Evolutionary conservation across 2,329 filamentous ascomycete genomes (phyloP), one percentile per base, ranked within the genome.

Genomic region (Penicillium verrucosum): DNA sequence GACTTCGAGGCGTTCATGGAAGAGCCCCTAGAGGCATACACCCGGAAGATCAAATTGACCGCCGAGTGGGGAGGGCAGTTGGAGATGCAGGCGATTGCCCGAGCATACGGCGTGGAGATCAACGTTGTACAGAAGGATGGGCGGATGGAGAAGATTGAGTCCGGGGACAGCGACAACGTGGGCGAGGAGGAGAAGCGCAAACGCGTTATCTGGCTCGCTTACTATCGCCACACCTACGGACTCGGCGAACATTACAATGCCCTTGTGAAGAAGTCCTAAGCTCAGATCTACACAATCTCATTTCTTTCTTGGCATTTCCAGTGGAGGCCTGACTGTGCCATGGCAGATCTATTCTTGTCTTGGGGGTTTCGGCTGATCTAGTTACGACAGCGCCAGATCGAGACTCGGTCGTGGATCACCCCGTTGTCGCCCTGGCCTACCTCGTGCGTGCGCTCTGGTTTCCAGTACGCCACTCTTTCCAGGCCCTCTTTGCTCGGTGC

Each of bases 211-310:
- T 97, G 94, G 93, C 74, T 99, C 74, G 93, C 92, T 36, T 99
- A 97, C 75, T 97, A 97, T 75, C 83, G 89, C 67, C 92, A 97
- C 77, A 90, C 90, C 47, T 97, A 95, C 73, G 93, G 93, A 1
- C 78, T 99, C 48, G 94, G 94, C 12, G 94, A 97, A 78, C 94
- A 99, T 77, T 99, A 99, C 76, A 99, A 99, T 72, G 96, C 92
- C 51, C 75, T 99, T 71, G 75, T 84, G 65, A 83, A 79, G 68
- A 71, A 71, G 47, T 56, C 61, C 36, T 71, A 66, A 66, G 51
- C 12, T 23, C n/a, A 30, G 29, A 36, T 12, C 43, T 29, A 45
- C 16, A 12, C 37, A 30, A 53, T 38, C n/a, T 16, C 27, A 45
- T 45, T 49, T 38, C 21, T 46, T 29, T 18, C 48, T 42, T 29